Base-by-base conservation (phyloP, 1,139 yeast genomes). In the Wickerhamomyces sp. region DNA sequence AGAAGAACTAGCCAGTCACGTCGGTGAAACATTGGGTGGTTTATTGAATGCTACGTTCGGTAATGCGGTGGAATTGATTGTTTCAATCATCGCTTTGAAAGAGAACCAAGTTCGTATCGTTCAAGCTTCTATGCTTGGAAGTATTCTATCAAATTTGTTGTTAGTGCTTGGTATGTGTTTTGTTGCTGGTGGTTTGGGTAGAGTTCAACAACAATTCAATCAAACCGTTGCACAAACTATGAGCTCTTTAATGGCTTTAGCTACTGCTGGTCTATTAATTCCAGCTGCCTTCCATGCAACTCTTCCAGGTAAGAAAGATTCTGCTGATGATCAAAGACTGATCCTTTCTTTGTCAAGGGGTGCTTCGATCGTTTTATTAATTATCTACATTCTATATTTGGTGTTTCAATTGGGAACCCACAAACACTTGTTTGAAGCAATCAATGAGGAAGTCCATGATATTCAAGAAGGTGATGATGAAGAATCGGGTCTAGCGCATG, bases 181-280 rank as follows among this genome's bases (percentile, higher is more conserved):
- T 57, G 64, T 91, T 22, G 91, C 88, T 32, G 98, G 98, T 37
- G 98, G 98, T 13, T 70, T 80, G 55, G 82, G 85, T 47, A 74
- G 93, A 42, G 72, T 80, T 29, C 94, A 85, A 58, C 98, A 91
- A 60, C 72, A 73, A 4, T 91, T 93, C 64, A 89, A 89, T 66
- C 94, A 83, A 60, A 89, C 97, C 0, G 96, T 89, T 10, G 98
- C 98, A 7, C 97, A 91, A 56, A 88, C 97, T 15, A 91, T 93
- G 96, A 78, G 91, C 21, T 86, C 96, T 3, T 70, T 91, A 47
- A 75, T 91, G 79, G 95, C 95, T 1, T 76, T 91, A 42, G 87
- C 96, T 1, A 82, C 93, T 30, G 82, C 91, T 23, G 88, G 96
- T 2, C 69, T 91, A 49, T 62, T 91, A 53, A 79, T 91, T 41